Evolutionary conservation across 208 protist species (phyloP), one percentile per base, ranked within the genome.

Genomic region (Blastocrithidia nonstop): DNA sequence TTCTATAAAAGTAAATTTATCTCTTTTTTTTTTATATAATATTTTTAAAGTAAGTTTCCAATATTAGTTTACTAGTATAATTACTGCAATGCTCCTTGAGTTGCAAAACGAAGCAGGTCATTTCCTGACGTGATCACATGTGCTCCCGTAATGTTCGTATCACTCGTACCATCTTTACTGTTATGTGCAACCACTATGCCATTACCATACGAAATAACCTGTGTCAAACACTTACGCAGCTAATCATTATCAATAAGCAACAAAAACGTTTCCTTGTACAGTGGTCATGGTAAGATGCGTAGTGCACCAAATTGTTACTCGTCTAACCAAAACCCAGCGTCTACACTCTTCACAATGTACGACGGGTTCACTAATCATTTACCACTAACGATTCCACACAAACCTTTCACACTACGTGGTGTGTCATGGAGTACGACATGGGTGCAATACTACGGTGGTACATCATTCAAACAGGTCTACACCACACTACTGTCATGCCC

Each of bases 181-280:
- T 49, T 26, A 13, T 50, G 23, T 6, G 50, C 29, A 33, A 89
- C 36, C 25, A 89, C 66, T 46, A 86, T 72, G 0, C 81, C 81
- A 8, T 71, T 77, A 8, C 81, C 81, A 62, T 82, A 87, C 56
- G 72, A 66, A n/a, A 90, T 73, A 31, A 90, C 73, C 56, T 83
- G 64, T 49, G 56, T 59, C 15, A 87, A 51, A 48, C 74, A 79
- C 23, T 54, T 57, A 8, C 67, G 64, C 29, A 85, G 66, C 25
- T 60, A 53, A 4, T 41, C 46, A 19, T 87, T 60, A 26, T 36
- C 53, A n/a, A 80, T 51, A 0, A 68, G 75, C 7, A 90, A 56
- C 17, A 90, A 50, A 42, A 90, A 84, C 6, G 74, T 69, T 31
- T 87, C 76, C 35, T 62, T 71, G 49, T 61, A 57, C 32, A 90